Evolutionary conservation across 148 eudicot genomes (phyloP), one percentile per base, ranked within the genome.

Genomic region (Spergularia marina): DNA sequence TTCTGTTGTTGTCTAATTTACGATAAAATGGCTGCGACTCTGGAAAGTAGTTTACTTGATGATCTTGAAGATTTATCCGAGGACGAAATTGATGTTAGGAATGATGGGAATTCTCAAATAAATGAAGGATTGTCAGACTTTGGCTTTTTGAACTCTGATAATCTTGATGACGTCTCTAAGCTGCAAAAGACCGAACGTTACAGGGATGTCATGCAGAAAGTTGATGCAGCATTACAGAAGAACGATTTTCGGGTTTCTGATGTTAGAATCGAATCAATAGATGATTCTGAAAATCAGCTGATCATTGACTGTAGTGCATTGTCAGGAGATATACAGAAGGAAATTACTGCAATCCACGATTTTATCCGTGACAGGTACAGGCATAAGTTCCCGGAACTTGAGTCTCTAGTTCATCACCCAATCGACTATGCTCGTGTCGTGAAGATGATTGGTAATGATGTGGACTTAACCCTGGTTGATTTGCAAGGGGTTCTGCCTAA

Each of bases 401-500:
- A 90, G 53, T 90, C 91, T 8, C 87, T 92, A 61, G 91, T 92
- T 65, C 91, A 82, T 73, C 90, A 92, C 52, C 93, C 95, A 2
- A 90, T 90, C 69, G 97, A 92, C 77, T 92, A 90, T 76, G 91
- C 91, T 55, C 82, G 91, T 55, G 92, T 92, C 0, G 97, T 90
- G 13, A 90, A 90, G 70, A 90, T 78, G 79, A 90, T 92, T 74
- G 97, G 90, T 34, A 92, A 92, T 74, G 95, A 92, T 76, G 79
- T 60, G 64, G 97, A 92, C 75, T 76, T 92, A 70, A 90, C 93
- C 44, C 91, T 90, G 20, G 92, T 90, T 83, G 93, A 90, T 78
- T 71, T 92, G 2, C 88, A 88, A 77, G 97, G 90, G 10, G 80
- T 90, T 67, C 73, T 90, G 53, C 97, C 95, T 25, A 90, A 92